Conservation (phyloP, 371 early-diverging fungal genomes). For the Thermomucor indicae-seudaticae region DNA sequence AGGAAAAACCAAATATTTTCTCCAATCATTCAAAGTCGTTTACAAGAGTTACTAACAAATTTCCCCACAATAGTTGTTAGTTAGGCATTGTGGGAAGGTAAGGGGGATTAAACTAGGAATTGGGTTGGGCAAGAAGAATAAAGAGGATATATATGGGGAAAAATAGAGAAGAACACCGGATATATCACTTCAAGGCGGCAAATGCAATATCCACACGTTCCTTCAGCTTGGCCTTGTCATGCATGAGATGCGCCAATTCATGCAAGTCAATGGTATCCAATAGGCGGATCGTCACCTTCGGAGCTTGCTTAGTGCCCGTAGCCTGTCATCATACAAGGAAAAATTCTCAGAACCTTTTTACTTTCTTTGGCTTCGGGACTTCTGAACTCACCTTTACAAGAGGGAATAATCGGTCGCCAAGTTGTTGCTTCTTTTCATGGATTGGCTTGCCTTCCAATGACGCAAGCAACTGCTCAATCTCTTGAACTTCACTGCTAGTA, state of each 20-base stretch:
- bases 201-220: slow-evolving; percentile 24
- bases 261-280: slow-evolving; percentile 32
- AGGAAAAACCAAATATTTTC: too few species aligned
- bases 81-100: too few species aligned
- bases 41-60: too few species aligned
- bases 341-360: neutral
- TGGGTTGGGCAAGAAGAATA: too few species aligned
- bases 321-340: too few species aligned
- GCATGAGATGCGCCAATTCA: slow-evolving; percentile 34
- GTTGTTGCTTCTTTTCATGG: slow-evolving; percentile 27
- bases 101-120: too few species aligned
- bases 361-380: neutral
- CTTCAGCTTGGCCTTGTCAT: slow-evolving; percentile 21
- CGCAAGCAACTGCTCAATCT: slow-evolving; percentile 11
- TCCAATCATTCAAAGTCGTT: too few species aligned
- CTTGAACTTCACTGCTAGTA: slow-evolving; percentile 1
- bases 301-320: slow-evolving; percentile 28
- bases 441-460: slow-evolving; percentile 21
- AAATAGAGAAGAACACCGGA: neutral
- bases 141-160: slow-evolving; percentile 1
- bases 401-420: slow-evolving; percentile 32
- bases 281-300: slow-evolving; percentile 36
- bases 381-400: slow-evolving; percentile 22
- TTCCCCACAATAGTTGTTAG: too few species aligned
- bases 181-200: slow-evolving; percentile 11